Conservation (phyloP, 768 basidiomycete genomes). For the Porphyrellus cyaneotinctus region DNA sequence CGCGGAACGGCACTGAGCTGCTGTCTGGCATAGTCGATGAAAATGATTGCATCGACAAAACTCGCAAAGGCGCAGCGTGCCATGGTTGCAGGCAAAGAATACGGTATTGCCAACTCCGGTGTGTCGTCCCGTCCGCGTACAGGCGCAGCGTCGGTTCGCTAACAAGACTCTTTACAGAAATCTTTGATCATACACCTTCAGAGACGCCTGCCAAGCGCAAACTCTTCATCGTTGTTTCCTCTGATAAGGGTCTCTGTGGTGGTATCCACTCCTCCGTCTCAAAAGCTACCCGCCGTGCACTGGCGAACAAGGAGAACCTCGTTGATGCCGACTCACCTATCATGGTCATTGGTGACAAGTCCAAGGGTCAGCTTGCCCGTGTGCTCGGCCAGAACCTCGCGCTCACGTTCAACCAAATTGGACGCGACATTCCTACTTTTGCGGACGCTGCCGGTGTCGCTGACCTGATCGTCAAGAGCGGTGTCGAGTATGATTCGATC, state of each 20-base stretch:
- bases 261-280: constrained; percentile 98
- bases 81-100: constrained; percentile 87
- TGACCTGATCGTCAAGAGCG: constrained; percentile 84
- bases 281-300: constrained; percentile 77
- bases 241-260: constrained; percentile 99
- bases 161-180: constrained; percentile 53
- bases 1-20: neutral
- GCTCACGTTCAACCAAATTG: constrained; percentile 96
- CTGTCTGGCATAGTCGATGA: constrained; percentile 70
- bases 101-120: constrained; percentile 91
- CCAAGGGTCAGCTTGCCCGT: constrained; percentile 86
- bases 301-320: constrained; percentile 47
- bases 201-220: constrained; percentile 69
- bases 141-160: neutral
- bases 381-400: constrained; percentile 58
- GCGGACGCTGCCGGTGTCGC: constrained; percentile 93
- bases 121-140: constrained; percentile 14
- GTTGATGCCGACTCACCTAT: constrained; percentile 63
- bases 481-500: constrained; percentile 82
- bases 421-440: constrained; percentile 95
- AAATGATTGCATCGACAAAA: constrained; percentile 99
- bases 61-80: constrained; percentile 93
- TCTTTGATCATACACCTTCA: constrained; percentile 74
- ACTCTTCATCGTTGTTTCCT: constrained; percentile 92
- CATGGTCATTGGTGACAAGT: constrained; percentile 95